phyloP scores from a whole-genome alignment of 805 yeast genomes.

The Kodamaea kakaduensis region DNA sequence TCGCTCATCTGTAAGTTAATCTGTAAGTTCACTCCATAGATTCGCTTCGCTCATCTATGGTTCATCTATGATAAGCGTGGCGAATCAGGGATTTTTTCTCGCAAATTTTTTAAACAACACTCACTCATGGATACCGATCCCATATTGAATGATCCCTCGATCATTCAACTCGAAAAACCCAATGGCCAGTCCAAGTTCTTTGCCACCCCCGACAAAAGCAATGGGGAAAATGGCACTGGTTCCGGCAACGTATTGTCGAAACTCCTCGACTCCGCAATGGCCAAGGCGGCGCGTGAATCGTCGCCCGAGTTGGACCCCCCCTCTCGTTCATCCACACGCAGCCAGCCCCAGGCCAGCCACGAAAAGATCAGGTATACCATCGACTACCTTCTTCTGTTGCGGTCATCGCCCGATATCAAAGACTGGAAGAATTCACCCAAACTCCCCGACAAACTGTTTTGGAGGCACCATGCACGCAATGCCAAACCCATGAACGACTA shows the following conservation, averaged over 20 bases:
- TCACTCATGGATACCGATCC: constrained; percentile 17
- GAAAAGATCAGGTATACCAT: constrained; percentile 20
- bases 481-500: constrained; percentile 8
- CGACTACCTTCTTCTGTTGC: constrained; percentile 27
- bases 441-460: constrained; percentile 48
- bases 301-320: constrained; percentile 32
- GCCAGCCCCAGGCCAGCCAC: constrained; percentile 1
- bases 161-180: constrained; percentile 16
- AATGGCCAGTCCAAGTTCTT: constrained; percentile 8
- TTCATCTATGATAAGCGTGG: no score
- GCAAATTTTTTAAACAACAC: no score
- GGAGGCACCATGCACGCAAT: constrained; percentile 34
- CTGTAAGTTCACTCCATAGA: no score
- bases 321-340: neutral
- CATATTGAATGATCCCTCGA: constrained; percentile 30
- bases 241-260: constrained; percentile 38
- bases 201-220: constrained; percentile 2
- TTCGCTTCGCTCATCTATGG: no score
- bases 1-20: no score
- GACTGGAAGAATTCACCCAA: constrained; percentile 25
- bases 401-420: constrained; percentile 33
- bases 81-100: no score
- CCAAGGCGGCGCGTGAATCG: constrained; percentile 43
- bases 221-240: neutral
- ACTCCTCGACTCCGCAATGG: constrained; percentile 43